Percentiles rank a stretch among this genome's conserved stretches.
Evolutionary conservation across 2,329 filamentous ascomycete species (phyloP).

Genomic region (Clarireedia homoeocarpa): DNA sequence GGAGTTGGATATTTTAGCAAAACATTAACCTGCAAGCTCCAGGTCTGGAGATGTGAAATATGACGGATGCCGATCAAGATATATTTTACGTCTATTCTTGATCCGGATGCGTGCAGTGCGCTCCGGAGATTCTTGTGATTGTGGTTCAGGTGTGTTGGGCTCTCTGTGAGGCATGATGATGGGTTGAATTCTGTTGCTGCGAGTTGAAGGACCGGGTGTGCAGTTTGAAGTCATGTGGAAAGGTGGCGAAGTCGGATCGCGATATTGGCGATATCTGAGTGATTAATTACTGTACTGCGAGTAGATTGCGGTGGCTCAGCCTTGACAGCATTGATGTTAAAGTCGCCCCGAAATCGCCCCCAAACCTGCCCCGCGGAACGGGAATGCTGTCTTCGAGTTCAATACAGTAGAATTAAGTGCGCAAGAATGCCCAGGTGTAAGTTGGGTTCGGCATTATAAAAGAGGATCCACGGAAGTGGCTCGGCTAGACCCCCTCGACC

Average conservation of each 20-base stretch:
- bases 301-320: neutral
- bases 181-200: constrained; percentile 4
- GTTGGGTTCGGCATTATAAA: neutral
- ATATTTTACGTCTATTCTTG: constrained; percentile 29
- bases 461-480: neutral
- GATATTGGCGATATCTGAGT: neutral
- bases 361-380: too few relatives aligned
- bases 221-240: constrained; percentile 6
- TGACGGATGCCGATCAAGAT: constrained; percentile 28
- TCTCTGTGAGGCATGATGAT: constrained; percentile 24
- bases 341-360: too few relatives aligned
- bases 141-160: constrained; percentile 6
- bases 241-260: neutral
- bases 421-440: neutral
- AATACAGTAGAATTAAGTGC: too few relatives aligned
- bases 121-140: constrained; percentile 12
- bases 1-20: neutral
- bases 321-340: neutral
- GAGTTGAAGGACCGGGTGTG: neutral
- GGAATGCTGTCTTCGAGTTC: too few relatives aligned
- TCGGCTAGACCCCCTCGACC: neutral
- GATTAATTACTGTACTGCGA: neutral
- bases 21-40: constrained; percentile 26
- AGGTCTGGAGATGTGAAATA: constrained; percentile 30
- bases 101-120: constrained; percentile 21